Evolutionary conservation across 495 filamentous ascomycete species (phyloP), one percentile per base, ranked within the genome.

Genomic region (Aspergillus taichungensis): DNA sequence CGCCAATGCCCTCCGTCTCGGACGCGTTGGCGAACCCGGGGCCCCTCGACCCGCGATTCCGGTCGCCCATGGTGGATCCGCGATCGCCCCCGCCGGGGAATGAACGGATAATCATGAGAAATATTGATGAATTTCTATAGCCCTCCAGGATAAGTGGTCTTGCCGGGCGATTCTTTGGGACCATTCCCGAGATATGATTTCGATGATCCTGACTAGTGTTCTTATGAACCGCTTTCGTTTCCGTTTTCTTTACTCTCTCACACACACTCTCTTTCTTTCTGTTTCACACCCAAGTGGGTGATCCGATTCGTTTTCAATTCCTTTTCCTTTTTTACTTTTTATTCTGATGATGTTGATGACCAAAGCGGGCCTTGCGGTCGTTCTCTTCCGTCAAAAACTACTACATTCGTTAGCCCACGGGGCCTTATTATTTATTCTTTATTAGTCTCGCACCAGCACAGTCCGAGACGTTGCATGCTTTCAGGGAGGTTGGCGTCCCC

Each of bases 41-140:
- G 3, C 49, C 58, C 1, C 50, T 46, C 13, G 49, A 59, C 4
- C 55, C 60, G 11, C 43, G 57, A 11, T 68, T 69, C 47, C 61
- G 53, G 8, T 31, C 54, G 3, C 43, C 60, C 40, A 57, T 64
- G 34, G 57, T 61, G 3, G 73, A 76, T 56, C 73, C 73, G 2
- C 63, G 73, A 47, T 75, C 72, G 11, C 73, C 73, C 34, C 66
- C 66, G 10, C 59, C 60, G 28, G 67, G 65, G 34, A 63, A 63
- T 8, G 73, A 74, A 49, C 61, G 66, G 13, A 52, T 73, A 41
- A 75, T 75, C 43, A 71, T 73, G 62, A 69, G 73, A 59, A 75
- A 61, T 50, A 76, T 76, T 53, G 72, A 73, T 53, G 73, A 75
- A 55, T 67, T 76, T 57, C 53, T 73, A 41, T 73, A 62, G 68